Percentiles rank a stretch among this genome's conserved stretches.
phyloP scores from a whole-genome alignment of 441 rosid genomes.

The Flueggea neowawraea region DNA sequence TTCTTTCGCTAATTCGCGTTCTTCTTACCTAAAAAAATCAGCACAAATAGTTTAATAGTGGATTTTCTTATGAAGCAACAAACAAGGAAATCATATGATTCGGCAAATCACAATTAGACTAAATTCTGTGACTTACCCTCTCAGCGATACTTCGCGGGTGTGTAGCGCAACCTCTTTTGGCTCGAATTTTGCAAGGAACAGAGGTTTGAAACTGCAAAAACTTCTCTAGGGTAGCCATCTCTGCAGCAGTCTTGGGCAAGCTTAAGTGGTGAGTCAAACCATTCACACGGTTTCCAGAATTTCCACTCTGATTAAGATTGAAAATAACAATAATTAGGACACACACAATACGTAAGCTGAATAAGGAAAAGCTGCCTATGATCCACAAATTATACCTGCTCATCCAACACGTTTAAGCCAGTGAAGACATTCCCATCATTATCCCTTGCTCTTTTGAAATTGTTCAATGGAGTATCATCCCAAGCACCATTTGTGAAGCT shows the following conservation, averaged over 20 bases:
- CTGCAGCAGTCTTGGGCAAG: conserved; percentile 46
- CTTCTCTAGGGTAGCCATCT: conserved; percentile 45
- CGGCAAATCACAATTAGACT: not conserved
- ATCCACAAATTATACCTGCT: conserved; percentile 27
- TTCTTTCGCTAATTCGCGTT: conserved; percentile 64
- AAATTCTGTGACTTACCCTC: conserved; percentile 39
- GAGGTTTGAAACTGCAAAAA: conserved; percentile 50
- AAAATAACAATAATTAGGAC: conserved; percentile 3
- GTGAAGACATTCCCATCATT: conserved; percentile 21
- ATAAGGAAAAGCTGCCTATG: not conserved
- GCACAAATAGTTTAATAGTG: not conserved
- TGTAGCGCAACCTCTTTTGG: conserved; percentile 74
- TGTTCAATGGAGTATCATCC: conserved; percentile 26
- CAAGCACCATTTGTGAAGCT: conserved; percentile 26
- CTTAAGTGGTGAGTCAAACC: conserved; percentile 53
- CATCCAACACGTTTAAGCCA: conserved; percentile 15
- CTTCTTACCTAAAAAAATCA: conserved; percentile 50
- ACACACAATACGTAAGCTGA: not conserved
- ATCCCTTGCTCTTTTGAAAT: conserved; percentile 25
- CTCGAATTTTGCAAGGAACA: conserved; percentile 65
- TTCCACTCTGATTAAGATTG: conserved; percentile 23
- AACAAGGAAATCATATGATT: not conserved
- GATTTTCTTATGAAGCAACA: not conserved
- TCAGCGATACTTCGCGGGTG: conserved; percentile 86
- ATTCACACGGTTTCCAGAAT: conserved; percentile 20